phyloP scores from a whole-genome alignment of 2,329 filamentous ascomycete genomes.

The Penicillium sp. region DNA sequence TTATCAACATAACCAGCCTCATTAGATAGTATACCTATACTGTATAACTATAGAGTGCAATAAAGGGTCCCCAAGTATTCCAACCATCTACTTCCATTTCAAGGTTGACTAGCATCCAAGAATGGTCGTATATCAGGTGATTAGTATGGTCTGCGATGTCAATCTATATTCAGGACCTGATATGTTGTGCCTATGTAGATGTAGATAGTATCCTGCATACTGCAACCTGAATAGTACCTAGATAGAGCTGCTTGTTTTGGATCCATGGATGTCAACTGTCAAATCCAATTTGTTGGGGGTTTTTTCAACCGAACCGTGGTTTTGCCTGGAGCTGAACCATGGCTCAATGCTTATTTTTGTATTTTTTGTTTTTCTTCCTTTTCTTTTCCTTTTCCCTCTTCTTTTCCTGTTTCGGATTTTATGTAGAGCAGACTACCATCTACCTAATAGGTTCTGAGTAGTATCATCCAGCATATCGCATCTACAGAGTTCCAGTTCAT shows the following conservation, averaged over 20 bases:
- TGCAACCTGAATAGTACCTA: not conserved
- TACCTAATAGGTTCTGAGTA: not conserved
- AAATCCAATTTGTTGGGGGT: not conserved
- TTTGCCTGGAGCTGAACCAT: not conserved
- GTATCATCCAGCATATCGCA: not conserved
- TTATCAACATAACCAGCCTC: not conserved
- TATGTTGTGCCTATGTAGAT: not conserved
- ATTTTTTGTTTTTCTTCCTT: not conserved
- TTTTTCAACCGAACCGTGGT: not conserved
- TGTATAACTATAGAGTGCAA: not conserved
- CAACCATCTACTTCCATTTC: too few relatives aligned
- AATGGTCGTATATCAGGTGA: not conserved
- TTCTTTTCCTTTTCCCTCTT: not conserved
- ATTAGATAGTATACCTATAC: not conserved
- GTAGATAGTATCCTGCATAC: not conserved
- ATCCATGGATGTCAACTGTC: not conserved
- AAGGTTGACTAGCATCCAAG: not conserved
- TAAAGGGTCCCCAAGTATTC: not conserved
- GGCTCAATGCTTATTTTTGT: not conserved
- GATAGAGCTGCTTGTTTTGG: not conserved
- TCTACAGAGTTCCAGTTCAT: not conserved
- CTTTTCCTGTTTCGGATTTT: not conserved
- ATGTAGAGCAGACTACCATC: not conserved
- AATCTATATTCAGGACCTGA: not conserved
- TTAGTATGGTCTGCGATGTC: not conserved